phyloP scores from a whole-genome alignment of 2,329 filamentous ascomycete species.

The Cercospora beticola region DNA sequence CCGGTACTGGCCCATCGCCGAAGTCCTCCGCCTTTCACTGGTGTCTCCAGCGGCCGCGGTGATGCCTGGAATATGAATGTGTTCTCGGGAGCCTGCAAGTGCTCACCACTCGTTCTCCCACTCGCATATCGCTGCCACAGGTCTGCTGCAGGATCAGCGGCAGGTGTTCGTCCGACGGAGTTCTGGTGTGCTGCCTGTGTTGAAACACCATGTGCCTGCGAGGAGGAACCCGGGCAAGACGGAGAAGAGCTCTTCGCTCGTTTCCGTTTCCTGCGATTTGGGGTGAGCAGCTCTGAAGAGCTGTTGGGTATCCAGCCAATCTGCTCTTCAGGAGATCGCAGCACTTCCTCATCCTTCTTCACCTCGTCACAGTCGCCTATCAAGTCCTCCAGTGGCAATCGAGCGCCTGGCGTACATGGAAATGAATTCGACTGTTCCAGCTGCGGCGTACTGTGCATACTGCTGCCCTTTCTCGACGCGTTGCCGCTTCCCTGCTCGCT shows the following conservation, averaged over 20 bases:
- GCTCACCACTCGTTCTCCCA: conserved; percentile 41
- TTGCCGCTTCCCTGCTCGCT: neutral
- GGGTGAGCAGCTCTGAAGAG: conserved; percentile 43
- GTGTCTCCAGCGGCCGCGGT: conserved; percentile 45
- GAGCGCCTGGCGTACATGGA: conserved; percentile 60
- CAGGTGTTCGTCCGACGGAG: conserved; percentile 40
- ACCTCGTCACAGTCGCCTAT: conserved; percentile 62
- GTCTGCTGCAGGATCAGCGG: conserved; percentile 49
- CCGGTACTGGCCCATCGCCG: conserved; percentile 54
- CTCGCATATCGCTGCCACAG: conserved; percentile 48
- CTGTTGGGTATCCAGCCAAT: conserved; percentile 58
- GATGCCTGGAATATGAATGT: conserved; percentile 49
- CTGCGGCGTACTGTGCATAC: conserved; percentile 24
- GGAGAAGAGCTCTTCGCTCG: conserved; percentile 50
- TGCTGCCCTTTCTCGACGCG: conserved; percentile 2
- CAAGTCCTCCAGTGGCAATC: conserved; percentile 60
- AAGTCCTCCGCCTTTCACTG: conserved; percentile 49
- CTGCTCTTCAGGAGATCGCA: conserved; percentile 60
- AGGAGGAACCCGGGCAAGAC: conserved; percentile 40
- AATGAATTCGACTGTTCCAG: conserved; percentile 38
- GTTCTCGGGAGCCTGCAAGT: conserved; percentile 41
- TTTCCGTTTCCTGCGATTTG: conserved; percentile 44
- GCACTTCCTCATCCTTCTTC: conserved; percentile 45
- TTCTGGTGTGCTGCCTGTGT: conserved; percentile 23
- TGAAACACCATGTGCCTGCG: conserved; percentile 40